Evolutionary conservation across 768 basidiomycete genomes (phyloP).

Genomic region (Mrakia blollopis): DNA sequence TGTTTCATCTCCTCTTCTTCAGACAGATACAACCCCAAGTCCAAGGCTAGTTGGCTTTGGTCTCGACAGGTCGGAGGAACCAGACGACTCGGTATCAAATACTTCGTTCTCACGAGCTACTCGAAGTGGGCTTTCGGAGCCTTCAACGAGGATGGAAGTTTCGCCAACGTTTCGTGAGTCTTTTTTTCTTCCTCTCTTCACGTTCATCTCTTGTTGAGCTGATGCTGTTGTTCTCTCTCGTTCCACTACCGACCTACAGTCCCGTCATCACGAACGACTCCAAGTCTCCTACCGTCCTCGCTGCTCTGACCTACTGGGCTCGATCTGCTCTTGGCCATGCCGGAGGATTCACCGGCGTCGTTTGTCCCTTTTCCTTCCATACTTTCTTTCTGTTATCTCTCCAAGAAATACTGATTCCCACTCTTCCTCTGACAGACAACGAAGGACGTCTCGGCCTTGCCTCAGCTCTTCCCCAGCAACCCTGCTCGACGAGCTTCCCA

Average conservation of each 20-base stretch:
- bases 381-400: not conserved
- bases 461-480: conserved; percentile 41
- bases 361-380: not conserved
- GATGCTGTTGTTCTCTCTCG: conserved; percentile 34
- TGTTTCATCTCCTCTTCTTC: not conserved
- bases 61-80: conserved; percentile 41
- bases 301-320: conserved; percentile 43
- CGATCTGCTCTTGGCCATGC: conserved; percentile 38
- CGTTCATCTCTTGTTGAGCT: not conserved
- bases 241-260: too few species aligned
- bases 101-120: conserved; percentile 45
- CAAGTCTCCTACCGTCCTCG: conserved; percentile 38
- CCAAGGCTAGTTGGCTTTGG: conserved; percentile 46
- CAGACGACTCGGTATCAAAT: conserved; percentile 39
- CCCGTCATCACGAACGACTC: conserved; percentile 33
- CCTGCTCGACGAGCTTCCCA: conserved; percentile 39
- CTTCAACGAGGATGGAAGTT: conserved; percentile 38
- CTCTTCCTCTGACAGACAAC: not conserved
- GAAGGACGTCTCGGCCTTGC: conserved; percentile 34
- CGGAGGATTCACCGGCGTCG: conserved; percentile 34
- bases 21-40: conserved; percentile 44
- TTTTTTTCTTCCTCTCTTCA: not conserved
- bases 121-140: conserved; percentile 43
- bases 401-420: too few species aligned
- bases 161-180: conserved; percentile 25